Percentiles rank a stretch among this genome's conserved stretches.
These are phyloP conservation scores for Helminthosporium solani DNA, from an alignment of 2,329 filamentous ascomycete species.

Conservation along the genomic window DNA sequence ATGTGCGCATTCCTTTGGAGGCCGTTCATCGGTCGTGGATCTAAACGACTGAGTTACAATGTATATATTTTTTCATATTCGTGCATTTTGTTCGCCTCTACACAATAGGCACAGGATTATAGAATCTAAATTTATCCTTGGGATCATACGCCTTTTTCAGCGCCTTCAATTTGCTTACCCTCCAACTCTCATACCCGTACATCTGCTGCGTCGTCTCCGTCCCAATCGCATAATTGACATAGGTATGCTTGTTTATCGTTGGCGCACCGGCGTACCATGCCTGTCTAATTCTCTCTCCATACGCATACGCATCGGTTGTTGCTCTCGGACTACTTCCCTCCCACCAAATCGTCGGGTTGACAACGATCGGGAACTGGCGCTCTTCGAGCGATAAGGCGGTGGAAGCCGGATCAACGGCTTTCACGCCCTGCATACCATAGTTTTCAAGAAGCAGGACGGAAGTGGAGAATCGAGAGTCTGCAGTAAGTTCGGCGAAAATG, in stretches of 20 bases:
- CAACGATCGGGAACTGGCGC: conserved; percentile 37
- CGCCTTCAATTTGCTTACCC: conserved; percentile 23
- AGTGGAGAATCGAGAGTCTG: conserved; percentile 19
- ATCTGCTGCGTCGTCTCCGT: conserved; percentile 26
- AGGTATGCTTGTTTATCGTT: conserved; percentile 20
- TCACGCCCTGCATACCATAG: conserved; percentile 22
- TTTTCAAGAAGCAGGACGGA: conserved; percentile 22
- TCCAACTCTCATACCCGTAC: conserved; percentile 34
- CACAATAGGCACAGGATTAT: conserved; percentile 20
- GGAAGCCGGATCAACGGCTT: conserved; percentile 2
- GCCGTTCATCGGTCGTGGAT: no score
- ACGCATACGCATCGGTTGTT: conserved; percentile 12
- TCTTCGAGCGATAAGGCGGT: conserved; percentile 20
- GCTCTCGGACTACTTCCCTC: conserved; percentile 11
- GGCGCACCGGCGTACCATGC: conserved; percentile 14
- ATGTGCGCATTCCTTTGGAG: no score
- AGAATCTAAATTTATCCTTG: conserved; percentile 26
- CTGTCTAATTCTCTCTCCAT: conserved; percentile 11
- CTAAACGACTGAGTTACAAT: no score
- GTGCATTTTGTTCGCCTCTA: neutral
- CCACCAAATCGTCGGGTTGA: conserved; percentile 19
- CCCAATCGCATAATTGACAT: conserved; percentile 40
- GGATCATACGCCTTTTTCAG: conserved; percentile 37
- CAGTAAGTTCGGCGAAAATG: conserved; percentile 19
- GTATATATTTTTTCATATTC: neutral